phyloP scores from a whole-genome alignment of 139 green algal genomes.

The Tetradesmus obliquus region DNA sequence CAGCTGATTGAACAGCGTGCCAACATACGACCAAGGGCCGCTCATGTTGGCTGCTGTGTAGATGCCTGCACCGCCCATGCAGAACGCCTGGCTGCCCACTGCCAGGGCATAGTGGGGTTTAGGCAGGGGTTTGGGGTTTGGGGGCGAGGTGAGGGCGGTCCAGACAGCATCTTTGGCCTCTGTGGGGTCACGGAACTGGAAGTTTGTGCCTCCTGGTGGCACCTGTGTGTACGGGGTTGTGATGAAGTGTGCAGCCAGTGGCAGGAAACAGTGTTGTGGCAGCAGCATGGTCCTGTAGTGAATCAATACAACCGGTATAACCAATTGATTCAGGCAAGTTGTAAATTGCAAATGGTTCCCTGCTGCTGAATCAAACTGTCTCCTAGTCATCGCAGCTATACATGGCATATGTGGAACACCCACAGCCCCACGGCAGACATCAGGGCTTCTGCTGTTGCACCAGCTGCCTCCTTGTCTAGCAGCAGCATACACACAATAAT shows the following conservation, averaged over 20 bases:
- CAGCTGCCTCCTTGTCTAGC: background rate
- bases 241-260: background rate
- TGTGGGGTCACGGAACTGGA: slow-evolving; percentile 43
- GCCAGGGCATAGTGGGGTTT: slow-evolving; percentile 26
- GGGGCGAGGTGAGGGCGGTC: background rate
- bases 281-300: background rate
- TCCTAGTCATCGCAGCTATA: no score
- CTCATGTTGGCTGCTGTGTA: slow-evolving; percentile 39
- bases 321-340: no score
- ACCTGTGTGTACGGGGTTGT: background rate
- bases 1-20: slow-evolving; percentile 42
- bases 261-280: background rate
- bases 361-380: no score
- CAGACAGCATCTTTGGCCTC: slow-evolving; percentile 26
- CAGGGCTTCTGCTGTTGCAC: background rate
- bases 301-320: no score
- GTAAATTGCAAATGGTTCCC: no score
- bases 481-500: background rate
- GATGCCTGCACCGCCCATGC: slow-evolving; percentile 37
- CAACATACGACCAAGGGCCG: slow-evolving; percentile 35
- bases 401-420: background rate
- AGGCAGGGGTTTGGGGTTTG: background rate
- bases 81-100: slow-evolving; percentile 34
- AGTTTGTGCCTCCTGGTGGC: slow-evolving; percentile 42
- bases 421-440: background rate